Evolutionary conservation across 352 stramenopile genomes (phyloP), one percentile per base, ranked within the genome.

Genomic region (Globisporangium apiculatum): DNA sequence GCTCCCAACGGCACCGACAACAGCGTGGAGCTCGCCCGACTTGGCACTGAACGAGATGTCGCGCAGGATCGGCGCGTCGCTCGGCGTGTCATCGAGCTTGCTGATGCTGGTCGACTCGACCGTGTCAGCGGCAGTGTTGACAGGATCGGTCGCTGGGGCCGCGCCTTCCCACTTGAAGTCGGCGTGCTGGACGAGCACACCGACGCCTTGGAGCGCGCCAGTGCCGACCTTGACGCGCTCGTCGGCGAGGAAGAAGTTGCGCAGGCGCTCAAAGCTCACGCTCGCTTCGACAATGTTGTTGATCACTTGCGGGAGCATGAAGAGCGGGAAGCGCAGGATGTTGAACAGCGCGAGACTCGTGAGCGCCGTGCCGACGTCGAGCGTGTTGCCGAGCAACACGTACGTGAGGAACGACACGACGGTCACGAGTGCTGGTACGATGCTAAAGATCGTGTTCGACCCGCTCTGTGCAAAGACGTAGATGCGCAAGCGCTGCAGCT

Each of bases 311-410:
- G 97, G 97, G 4, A 99, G 68, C 79, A 98, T 97, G 58, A 97
- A 96, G 15, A 99, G 71, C n/a, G 97, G 97, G 73, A 99, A 99
- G 35, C 96, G 87, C 11, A 99, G 75, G 45, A 99, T 89, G 61
- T 87, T 85, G 64, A 86, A 85, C 37, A 86, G 65, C 8, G 71
- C 72, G 5, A 92, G 57, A 65, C 68, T 83, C 55, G 69, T 82
- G 41, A 82, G 61, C 14, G 76, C 79, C 17, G 71, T 80, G 45
- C 67, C 68, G 12, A 86, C 69, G 41, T 84, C 72, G 54, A 89
- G 57, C 37, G 69, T 77, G 69, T 89, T 71, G 52, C 79, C 76
- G 18, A 86, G 53, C 4, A 85, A 40, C 37, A 81, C 69, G 37
- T 87, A 90, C 10, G 70, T 69, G 15, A 75, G 53, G 41, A 90